Conservation (phyloP, 495 filamentous ascomycete species). For the Hypoxylon intermedium region DNA sequence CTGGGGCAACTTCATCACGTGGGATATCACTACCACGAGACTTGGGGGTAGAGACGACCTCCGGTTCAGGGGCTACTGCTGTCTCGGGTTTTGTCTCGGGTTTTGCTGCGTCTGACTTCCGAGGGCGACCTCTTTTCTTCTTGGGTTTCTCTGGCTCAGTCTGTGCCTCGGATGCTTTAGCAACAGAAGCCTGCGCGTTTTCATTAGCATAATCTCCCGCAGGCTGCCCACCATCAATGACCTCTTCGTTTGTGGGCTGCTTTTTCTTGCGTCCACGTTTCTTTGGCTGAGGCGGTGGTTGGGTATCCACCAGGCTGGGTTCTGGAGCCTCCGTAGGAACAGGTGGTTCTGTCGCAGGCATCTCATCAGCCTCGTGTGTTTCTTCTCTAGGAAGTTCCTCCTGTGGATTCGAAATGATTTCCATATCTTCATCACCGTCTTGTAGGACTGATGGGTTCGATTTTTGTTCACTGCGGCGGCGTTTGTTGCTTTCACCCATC, state of each 20-base stretch:
- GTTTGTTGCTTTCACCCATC: constrained; percentile 21
- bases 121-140: constrained; percentile 39
- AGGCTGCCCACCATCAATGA: neutral
- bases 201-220: constrained; percentile 2
- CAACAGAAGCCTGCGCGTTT: neutral
- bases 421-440: constrained; percentile 20
- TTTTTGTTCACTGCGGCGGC: constrained; percentile 15
- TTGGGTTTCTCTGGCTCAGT: constrained; percentile 27
- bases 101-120: constrained; percentile 35
- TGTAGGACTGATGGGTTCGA: neutral
- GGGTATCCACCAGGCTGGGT: constrained; percentile 7
- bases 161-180: constrained; percentile 10
- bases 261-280: constrained; percentile 44
- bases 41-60: neutral
- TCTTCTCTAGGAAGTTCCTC: constrained; percentile 2
- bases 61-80: constrained; percentile 6
- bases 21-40: neutral
- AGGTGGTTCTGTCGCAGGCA: constrained; percentile 15
- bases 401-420: constrained; percentile 12
- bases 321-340: constrained; percentile 1
- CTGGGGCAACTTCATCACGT: neutral
- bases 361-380: constrained; percentile 1
- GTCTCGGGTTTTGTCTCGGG: constrained; percentile 17
- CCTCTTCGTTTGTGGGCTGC: constrained; percentile 7
- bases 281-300: constrained; percentile 22